A percentile compares a stretch with the other conserved stretches of the same genome.
Conservation (phyloP, 176 grass and related monocot genomes). For the Phragmites australis region DNA sequence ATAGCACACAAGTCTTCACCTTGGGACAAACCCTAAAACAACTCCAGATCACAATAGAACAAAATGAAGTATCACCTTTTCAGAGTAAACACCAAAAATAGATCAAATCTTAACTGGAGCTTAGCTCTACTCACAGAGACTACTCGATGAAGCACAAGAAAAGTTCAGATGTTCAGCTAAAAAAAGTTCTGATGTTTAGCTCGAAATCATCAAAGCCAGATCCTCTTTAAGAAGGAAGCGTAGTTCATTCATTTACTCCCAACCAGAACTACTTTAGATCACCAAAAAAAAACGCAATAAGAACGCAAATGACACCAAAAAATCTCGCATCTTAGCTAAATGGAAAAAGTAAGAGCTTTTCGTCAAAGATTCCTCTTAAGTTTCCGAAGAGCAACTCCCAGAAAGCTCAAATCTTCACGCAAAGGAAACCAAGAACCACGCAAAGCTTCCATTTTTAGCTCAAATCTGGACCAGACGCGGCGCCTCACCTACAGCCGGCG, state of each 20-base stretch:
- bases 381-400: not conserved
- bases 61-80: not conserved
- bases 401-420: constrained; percentile 17
- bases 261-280: constrained; percentile 11
- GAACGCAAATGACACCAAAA: not conserved
- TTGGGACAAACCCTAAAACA: constrained; percentile 1
- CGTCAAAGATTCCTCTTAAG: constrained; percentile 16
- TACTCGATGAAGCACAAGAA: not conserved
- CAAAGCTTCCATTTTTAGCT: constrained; percentile 3
- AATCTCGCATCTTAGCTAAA: constrained; percentile 19
- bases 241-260: not conserved
- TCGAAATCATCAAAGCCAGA: not conserved
- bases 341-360: not conserved
- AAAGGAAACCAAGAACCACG: constrained; percentile 2
- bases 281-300: not conserved
- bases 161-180: not conserved
- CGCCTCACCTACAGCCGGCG: constrained; percentile 62
- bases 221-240: not conserved
- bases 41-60: constrained; percentile 22
- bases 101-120: constrained; percentile 31
- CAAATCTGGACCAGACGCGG: constrained; percentile 21
- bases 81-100: not conserved
- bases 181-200: not conserved
- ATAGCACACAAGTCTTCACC: not conserved
- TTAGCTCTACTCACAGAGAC: not conserved